Evolutionary conservation across 2,329 filamentous ascomycete genomes (phyloP), one percentile per base, ranked within the genome.

Genomic region (Fusarium chuoi): DNA sequence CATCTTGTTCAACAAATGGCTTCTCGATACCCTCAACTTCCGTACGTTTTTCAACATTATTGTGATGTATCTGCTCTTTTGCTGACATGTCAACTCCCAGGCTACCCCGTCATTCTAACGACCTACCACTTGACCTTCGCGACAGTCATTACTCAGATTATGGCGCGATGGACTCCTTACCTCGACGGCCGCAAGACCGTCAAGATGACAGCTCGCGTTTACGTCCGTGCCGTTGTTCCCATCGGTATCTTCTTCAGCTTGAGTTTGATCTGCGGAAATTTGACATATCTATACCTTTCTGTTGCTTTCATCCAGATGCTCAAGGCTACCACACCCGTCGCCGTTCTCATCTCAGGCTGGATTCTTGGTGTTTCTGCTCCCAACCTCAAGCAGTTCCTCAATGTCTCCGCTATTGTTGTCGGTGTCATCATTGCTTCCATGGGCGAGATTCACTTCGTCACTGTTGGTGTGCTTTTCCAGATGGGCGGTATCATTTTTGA

Each of bases 1-100:
- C 81, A 99, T 99, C 82, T 88, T 99, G 71, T 98, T 98, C 92
- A 98, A 99, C 91, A 99, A 99, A 90, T 98, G 94, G 91, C 94
- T 99, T 79, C 89, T 98, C 72, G 92, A 96, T 79, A 95, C 92
- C 44, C 89, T 92, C 73, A 89, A 94, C 73, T 98, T 98, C 87
- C 89, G 84, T 85, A 84, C 76, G 83, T 78, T 51, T 20, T 20
- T 56, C 26, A 44, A 60, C 61, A 28, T 28, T 18, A n/a, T 28
- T 41, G 54, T 55, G 30, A 68, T 65, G 17, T 55, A 13, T 51
- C 38, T 33, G 59, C 36, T 30, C 49, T 20, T 18, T 56, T 72
- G 65, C 75, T 78, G 66, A 78, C 72, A 59, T 59, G 39, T 51
- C 26, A 68, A 64, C 24, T 17, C 33, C 54, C 79, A 93, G 91